Evolutionary conservation across 306 rosid species (phyloP), one percentile per base, ranked within the genome.

Genomic region (Gleditsia sinensis): DNA sequence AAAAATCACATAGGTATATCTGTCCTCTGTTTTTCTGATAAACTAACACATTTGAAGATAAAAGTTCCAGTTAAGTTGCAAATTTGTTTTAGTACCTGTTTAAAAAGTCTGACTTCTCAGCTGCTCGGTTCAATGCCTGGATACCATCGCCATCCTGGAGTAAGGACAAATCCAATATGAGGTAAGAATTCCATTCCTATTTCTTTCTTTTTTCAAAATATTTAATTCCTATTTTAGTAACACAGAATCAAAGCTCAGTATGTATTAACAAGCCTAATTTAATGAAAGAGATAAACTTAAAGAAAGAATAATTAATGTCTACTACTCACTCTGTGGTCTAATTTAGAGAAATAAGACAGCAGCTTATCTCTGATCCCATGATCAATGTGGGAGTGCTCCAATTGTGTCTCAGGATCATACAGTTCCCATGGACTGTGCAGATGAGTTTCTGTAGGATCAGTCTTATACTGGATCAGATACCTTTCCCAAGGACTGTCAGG

Each of bases 401-500:
- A 85, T 20, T n/a, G 76, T 23, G 72, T 65, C 71, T 75, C 87
- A 1, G 68, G 83, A 75, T 90, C 96, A 60, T 72, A 80, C 46
- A 92, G 83, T 75, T 92, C 98, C 98, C 98, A 92, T 4, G 98
- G 98, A 82, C 96, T 85, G 72, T 92, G 98, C 56, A 9, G 63
- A 72, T 85, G 89, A 63, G n/a, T 34, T 30, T 75, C 84, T 34
- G 45, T 53, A 42, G 85, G 82, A 54, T 90, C 91, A 45, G 76
- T 71, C 76, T 78, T 80, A 71, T 92, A 92, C 53, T 64, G 75
- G 67, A 92, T 70, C 65, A 6, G 43, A 77, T 80, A 83, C 84
- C 91, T 87, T 65, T 88, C 89, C 98, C 98, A 90, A 33, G 98
- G 96, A 86, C 98, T 92, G 65, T 88, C 87, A 0, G 98, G 96